Evolutionary conservation across 345 rosid species (phyloP).

Genomic region (Dipteronia sinensis): DNA sequence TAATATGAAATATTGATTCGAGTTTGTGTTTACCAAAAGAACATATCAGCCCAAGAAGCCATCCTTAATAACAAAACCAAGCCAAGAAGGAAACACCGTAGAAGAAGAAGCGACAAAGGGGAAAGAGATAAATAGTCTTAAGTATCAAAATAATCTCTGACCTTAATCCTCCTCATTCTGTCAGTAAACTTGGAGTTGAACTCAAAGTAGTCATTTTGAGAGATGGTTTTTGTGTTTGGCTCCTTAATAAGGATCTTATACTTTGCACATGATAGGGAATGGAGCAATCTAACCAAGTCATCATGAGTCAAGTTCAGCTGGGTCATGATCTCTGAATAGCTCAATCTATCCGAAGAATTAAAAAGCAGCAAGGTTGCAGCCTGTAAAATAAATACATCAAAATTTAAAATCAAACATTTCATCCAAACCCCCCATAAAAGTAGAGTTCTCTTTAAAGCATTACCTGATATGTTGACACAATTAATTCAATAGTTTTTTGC

Average conservation of each 20-base stretch:
- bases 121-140: not conserved
- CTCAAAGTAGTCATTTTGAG: constrained; percentile 60
- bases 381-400: constrained; percentile 37
- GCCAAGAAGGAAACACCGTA: too few relatives aligned
- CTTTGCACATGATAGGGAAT: constrained; percentile 83
- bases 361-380: constrained; percentile 86
- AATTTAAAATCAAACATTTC: not conserved
- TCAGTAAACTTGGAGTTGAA: constrained; percentile 81
- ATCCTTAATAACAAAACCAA: not conserved
- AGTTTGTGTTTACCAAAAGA: not conserved
- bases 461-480: constrained; percentile 89
- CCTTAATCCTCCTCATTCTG: constrained; percentile 97
- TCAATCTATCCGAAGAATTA: constrained; percentile 74
- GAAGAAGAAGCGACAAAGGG: not conserved
- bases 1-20: not conserved
- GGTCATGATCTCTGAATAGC: constrained; percentile 77
- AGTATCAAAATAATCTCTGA: constrained; percentile 26
- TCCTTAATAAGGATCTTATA: constrained; percentile 78
- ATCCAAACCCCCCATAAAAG: not conserved
- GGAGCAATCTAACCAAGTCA: constrained; percentile 86
- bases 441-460: not conserved
- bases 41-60: too few relatives aligned
- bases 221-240: constrained; percentile 59
- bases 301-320: constrained; percentile 84
- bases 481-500: constrained; percentile 58